Evolutionary conservation across 2,329 filamentous ascomycete genomes (phyloP), one percentile per base, ranked within the genome.

Genomic region (Botrytis tulipae): DNA sequence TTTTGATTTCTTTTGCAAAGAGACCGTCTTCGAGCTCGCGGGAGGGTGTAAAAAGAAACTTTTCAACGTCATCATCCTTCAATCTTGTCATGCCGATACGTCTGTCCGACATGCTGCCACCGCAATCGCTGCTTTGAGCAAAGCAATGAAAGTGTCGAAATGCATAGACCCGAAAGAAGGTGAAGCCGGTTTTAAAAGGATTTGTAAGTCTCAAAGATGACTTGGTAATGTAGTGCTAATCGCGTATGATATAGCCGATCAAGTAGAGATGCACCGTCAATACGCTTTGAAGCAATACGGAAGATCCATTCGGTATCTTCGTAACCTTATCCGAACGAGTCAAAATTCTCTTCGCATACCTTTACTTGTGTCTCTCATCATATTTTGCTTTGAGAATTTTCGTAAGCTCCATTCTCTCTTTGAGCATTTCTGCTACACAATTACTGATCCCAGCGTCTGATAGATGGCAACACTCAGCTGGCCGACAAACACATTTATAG

Each of bases 331-430:
- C 3, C 37, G 46, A 20, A 59, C 57, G 22, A 73, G 76, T 29
- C 44, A 73, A 42, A 71, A 78, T 25, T 70, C 76, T 18, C 71
- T 73, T 32, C 73, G 78, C 54, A 73, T 76, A 60, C 70, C 74
- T n/a, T 70, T 78, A 25, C 74, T 79, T 51, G 76, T 75, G 25
- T 75, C 76, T 22, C 60, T 78, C 18, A 71, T 78, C 22, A 77
- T 78, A 35, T 78, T 73, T 60, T 75, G 74, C 57, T 78, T 78
- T 62, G 77, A 78, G 54, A 78, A 74, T 46, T 68, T 76, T 14
- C 73, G 60, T 62, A 62, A 62, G 60, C 60, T n/a, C 37, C 12
- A 42, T 40, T 62, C 16, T 62, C 37, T 40, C 25, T 9, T 62
- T n/a, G 16, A 61, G 25, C 4, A 4, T n/a, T 40, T 62, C 35